phyloP scores from a whole-genome alignment of 192 early-diverging fungal species.

The Linnemannia elongata region DNA sequence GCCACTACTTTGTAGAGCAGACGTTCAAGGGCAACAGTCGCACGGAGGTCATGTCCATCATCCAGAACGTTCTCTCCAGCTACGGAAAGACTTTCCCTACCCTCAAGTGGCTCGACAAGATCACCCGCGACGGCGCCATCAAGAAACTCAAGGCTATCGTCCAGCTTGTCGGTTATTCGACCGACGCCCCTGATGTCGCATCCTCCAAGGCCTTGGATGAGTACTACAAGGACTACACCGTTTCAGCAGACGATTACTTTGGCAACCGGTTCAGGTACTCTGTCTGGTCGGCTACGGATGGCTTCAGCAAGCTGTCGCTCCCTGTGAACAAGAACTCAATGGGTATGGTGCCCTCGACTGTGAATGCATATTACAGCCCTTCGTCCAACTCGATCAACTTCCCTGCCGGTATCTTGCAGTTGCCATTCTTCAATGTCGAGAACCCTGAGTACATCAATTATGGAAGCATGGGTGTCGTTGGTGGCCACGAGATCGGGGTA shows the following conservation, averaged over 20 bases:
- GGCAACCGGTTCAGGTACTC: slow-evolving; percentile 40
- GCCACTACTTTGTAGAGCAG: slow-evolving; percentile 55
- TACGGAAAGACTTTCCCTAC: slow-evolving; percentile 52
- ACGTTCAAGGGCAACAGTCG: slow-evolving; percentile 54
- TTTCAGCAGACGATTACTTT: slow-evolving; percentile 53
- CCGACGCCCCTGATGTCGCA: slow-evolving; percentile 39
- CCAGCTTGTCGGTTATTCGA: slow-evolving; percentile 62
- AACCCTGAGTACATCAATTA: slow-evolving; percentile 71
- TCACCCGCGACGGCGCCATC: slow-evolving; percentile 44
- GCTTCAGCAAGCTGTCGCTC: slow-evolving; percentile 43
- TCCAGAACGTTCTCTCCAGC: slow-evolving; percentile 50
- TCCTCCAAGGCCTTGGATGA: slow-evolving; percentile 58
- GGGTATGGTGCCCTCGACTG: slow-evolving; percentile 59
- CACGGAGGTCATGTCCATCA: slow-evolving; percentile 50
- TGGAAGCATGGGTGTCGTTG: slow-evolving; percentile 72
- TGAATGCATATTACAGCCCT: slow-evolving; percentile 67
- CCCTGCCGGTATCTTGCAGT: slow-evolving; percentile 67
- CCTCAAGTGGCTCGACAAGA: slow-evolving; percentile 59
- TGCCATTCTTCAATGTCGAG: slow-evolving; percentile 66
- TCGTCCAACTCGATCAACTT: slow-evolving; percentile 16
- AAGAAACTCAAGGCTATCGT: slow-evolving; percentile 59
- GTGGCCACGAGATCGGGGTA: slow-evolving; percentile 73
- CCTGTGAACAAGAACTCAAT: slow-evolving; percentile 41
- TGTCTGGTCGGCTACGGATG: slow-evolving; percentile 6
- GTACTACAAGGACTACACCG: slow-evolving; percentile 49